These are phyloP conservation scores for Triangularia verruculosa DNA, from an alignment of 2,329 filamentous ascomycete species.

Conservation along the genomic window DNA sequence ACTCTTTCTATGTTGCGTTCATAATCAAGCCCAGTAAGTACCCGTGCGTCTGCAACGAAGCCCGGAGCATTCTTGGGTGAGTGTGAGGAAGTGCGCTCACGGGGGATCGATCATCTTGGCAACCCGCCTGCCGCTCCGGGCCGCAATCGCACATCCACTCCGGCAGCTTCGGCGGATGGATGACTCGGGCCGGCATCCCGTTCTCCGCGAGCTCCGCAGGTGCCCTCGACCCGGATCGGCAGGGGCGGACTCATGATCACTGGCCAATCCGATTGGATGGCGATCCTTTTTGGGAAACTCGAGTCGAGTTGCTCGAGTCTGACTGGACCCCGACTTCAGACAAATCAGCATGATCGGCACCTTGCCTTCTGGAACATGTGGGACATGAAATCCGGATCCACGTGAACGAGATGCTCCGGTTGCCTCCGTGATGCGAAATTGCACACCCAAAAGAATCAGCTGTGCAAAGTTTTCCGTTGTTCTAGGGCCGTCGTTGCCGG, in stretches of 20 bases:
- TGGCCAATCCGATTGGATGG: conserved; percentile 18
- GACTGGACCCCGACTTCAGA: neutral
- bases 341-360: neutral
- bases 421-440: neutral
- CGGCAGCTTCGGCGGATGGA: neutral
- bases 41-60: neutral
- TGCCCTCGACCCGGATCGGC: neutral
- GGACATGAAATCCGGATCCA: neutral
- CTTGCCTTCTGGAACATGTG: neutral
- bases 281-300: conserved; percentile 18
- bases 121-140: neutral
- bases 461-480: neutral
- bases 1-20: too few species aligned
- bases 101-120: neutral
- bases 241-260: neutral
- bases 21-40: too few species aligned
- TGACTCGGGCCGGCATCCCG: neutral
- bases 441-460: neutral
- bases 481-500: neutral
- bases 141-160: neutral
- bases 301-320: too few species aligned
- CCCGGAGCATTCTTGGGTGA: neutral
- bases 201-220: neutral
- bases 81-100: neutral
- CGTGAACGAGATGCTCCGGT: neutral